Base-by-base conservation (phyloP, 495 filamentous ascomycete genomes). In the Penicillium ochrochloron region DNA sequence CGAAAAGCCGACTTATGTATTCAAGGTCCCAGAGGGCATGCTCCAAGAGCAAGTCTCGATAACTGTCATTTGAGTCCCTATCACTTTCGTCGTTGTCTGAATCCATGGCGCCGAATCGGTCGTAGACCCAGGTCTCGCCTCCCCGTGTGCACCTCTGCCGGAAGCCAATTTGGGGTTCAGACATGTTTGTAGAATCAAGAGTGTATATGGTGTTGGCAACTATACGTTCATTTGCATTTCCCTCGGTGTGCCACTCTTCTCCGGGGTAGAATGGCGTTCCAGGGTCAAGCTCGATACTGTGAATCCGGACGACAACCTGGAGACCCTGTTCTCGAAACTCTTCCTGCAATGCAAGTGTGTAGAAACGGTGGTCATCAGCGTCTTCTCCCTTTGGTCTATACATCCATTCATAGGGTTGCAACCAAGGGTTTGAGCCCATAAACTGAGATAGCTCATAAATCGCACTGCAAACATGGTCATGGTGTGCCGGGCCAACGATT, bases 171-270 rank as follows among this genome's bases (percentile, higher is more conserved):
- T 52, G 64, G 0, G 55, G 33, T 21, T 63, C 60, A 11, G 65
- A 54, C 19, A 65, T 46, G 15, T 68, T 67, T 37, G 63, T 53
- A 21, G 42, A 35, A 52, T 61, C 51, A 42, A 64, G 63, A 15
- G 21, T 57, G 29, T 62, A 68, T 33, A 59, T 35, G 5, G 66
- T 37, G 19, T 60, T 62, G n/a, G 53, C 59, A 17, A 65, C 56
- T 33, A 68, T 68, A 29, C 54, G 66, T 39, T 68, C 66, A 44
- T 68, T 68, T 35, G 52, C 41, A 44, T 59, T 62, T 56, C 66
- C 63, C 15, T 68, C 60, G 11, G 52, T 61, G 44, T 60, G 66
- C 46, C 54, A 68, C 19, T 64, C 66, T 23, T 65, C 62, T 27
- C 66, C 62, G 8, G 54, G 58, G 34, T 58, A 68, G 42, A 41